Percentiles rank a stretch among this genome's conserved stretches.
Evolutionary conservation across 164 flowering plant species (phyloP).

Genomic region (Nelumbo lutea): DNA sequence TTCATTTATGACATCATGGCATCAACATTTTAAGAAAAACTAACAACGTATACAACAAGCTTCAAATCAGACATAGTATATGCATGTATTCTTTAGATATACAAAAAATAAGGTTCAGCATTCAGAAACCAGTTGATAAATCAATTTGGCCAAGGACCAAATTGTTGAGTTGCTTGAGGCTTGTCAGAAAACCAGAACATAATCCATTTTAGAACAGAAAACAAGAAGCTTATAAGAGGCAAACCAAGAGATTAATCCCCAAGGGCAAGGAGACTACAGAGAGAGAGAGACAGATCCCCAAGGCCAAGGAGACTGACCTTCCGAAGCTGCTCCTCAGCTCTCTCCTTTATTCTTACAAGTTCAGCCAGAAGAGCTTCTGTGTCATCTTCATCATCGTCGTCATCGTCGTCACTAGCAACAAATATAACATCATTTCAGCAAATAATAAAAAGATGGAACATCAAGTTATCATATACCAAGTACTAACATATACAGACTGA

Average conservation of each 20-base stretch:
- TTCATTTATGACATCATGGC: not conserved
- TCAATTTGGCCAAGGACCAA: too few species aligned
- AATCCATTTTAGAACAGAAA: not conserved
- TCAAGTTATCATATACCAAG: too few species aligned
- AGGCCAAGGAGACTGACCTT: constrained; percentile 35
- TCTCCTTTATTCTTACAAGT: constrained; percentile 88
- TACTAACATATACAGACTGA: too few species aligned
- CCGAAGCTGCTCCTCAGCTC: constrained; percentile 76
- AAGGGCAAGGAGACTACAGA: not conserved
- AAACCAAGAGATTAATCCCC: not conserved
- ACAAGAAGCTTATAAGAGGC: not conserved
- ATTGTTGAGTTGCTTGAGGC: not conserved
- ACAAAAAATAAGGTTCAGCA: too few species aligned
- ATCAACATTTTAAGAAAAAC: not conserved
- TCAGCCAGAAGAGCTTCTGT: constrained; percentile 88
- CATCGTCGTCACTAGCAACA: constrained; percentile 38
- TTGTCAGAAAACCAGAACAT: not conserved
- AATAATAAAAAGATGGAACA: not conserved
- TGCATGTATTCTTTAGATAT: not conserved
- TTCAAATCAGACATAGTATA: not conserved
- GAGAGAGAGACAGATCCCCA: not conserved
- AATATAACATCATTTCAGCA: not conserved
- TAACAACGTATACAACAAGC: too few species aligned
- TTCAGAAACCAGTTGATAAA: not conserved
- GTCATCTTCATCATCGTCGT: constrained; percentile 84